Evolutionary conservation across 805 yeast genomes (phyloP).

Genomic region (Hyphopichia homilentoma): DNA sequence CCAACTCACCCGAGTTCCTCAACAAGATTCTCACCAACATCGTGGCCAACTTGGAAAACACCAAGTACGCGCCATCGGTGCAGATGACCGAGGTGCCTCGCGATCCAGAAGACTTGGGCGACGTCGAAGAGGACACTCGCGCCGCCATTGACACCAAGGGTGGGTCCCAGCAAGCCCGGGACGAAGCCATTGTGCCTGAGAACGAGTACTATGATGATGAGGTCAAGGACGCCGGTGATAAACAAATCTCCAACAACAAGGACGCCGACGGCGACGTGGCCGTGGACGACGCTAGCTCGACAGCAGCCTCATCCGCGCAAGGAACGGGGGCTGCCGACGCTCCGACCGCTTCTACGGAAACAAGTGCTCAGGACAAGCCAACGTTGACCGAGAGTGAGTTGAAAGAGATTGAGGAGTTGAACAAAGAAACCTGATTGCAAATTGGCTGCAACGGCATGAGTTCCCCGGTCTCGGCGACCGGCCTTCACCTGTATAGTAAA

Average conservation of each 20-base stretch:
- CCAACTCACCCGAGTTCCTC: constrained; percentile 88
- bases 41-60: constrained; percentile 72
- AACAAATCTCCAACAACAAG: constrained; percentile 13
- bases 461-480: no score
- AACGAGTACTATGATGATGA: constrained; percentile 77
- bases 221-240: constrained; percentile 41
- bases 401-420: constrained; percentile 35
- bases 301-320: no score
- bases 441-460: neutral
- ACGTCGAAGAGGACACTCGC: constrained; percentile 77
- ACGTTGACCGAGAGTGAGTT: constrained; percentile 33
- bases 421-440: constrained; percentile 10
- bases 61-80: constrained; percentile 97
- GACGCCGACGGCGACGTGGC: no score
- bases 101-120: constrained; percentile 83
- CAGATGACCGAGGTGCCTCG: constrained; percentile 87
- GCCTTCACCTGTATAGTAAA: no score
- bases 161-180: constrained; percentile 84
- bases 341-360: no score
- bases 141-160: constrained; percentile 86
- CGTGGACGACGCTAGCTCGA: no score
- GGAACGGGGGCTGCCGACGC: no score
- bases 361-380: neutral
- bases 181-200: constrained; percentile 63
- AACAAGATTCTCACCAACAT: constrained; percentile 80